Conservation (phyloP, 306 rosid species). For the Senna siamea region DNA sequence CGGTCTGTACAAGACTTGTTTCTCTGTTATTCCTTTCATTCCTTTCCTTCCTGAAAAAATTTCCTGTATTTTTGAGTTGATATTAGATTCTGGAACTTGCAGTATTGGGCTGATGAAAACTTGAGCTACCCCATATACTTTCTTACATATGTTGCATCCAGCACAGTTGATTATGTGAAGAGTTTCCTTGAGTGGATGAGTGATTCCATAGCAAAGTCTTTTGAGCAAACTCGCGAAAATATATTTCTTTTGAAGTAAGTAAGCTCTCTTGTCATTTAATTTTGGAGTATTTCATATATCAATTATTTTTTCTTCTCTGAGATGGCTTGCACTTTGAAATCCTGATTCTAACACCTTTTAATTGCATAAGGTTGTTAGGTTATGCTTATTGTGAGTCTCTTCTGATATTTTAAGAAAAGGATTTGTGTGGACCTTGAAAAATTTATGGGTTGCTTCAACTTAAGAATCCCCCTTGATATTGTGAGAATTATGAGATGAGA, state of each 20-base stretch:
- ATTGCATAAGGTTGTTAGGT: neutral
- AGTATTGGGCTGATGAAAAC: conserved; percentile 93
- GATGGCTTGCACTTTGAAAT: neutral
- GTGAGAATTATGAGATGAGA: too few relatives aligned
- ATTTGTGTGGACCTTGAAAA: conserved; percentile 27
- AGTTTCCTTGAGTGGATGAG: conserved; percentile 99
- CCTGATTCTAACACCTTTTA: neutral
- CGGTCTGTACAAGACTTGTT: conserved; percentile 57
- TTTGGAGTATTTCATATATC: conserved; percentile 13
- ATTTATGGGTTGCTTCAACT: conserved; percentile 5
- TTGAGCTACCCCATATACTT: conserved; percentile 80
- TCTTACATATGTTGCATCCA: conserved; percentile 83
- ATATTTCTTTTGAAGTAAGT: conserved; percentile 89
- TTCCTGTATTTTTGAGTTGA: conserved; percentile 27
- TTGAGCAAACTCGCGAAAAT: conserved; percentile 91
- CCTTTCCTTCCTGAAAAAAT: neutral
- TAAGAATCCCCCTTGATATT: neutral
- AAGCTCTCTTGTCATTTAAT: conserved; percentile 25
- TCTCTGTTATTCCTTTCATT: conserved; percentile 6
- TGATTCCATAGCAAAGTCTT: conserved; percentile 92
- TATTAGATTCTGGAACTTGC: conserved; percentile 51
- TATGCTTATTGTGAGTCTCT: conserved; percentile 19
- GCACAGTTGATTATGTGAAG: conserved; percentile 87
- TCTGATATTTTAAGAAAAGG: conserved; percentile 10
- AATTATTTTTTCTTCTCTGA: conserved; percentile 13